Evolutionary conservation across 1,284 basidiomycete genomes (phyloP).

Genomic region (Spongispora temasekensis): DNA sequence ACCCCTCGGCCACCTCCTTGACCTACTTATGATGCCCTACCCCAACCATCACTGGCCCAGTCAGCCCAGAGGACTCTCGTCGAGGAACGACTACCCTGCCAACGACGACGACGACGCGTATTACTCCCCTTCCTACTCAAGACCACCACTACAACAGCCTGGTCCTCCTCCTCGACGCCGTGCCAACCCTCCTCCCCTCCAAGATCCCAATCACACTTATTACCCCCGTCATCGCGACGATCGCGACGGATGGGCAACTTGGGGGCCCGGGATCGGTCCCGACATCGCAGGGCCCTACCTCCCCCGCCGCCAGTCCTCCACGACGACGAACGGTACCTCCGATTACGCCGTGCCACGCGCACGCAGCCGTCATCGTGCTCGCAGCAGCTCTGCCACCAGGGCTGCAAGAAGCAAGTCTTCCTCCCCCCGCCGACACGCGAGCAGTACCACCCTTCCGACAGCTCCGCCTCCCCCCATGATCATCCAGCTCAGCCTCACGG

Average conservation of each 20-base stretch:
- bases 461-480: constrained; percentile 15
- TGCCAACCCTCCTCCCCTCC: constrained; percentile 8
- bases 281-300: constrained; percentile 13
- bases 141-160: constrained; percentile 11
- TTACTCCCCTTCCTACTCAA: constrained; percentile 9
- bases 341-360: constrained; percentile 14
- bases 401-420: constrained; percentile 17
- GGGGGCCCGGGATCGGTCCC: constrained; percentile 11
- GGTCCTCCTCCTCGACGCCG: constrained; percentile 14
- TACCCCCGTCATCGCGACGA: constrained; percentile 28
- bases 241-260: constrained; percentile 17
- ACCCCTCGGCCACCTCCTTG: not conserved
- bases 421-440: constrained; percentile 25
- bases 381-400: constrained; percentile 22
- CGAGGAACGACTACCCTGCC: constrained; percentile 16
- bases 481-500: constrained; percentile 22
- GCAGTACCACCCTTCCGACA: constrained; percentile 13
- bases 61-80: not conserved
- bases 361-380: constrained; percentile 16
- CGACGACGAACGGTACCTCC: constrained; percentile 15
- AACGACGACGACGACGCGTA: constrained; percentile 21
- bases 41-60: not conserved
- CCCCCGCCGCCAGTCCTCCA: constrained; percentile 23
- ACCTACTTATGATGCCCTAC: constrained; percentile 3
- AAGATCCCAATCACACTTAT: constrained; percentile 8